Conservation (phyloP, 768 basidiomycete genomes). For the Boletus subcaerulescens region DNA sequence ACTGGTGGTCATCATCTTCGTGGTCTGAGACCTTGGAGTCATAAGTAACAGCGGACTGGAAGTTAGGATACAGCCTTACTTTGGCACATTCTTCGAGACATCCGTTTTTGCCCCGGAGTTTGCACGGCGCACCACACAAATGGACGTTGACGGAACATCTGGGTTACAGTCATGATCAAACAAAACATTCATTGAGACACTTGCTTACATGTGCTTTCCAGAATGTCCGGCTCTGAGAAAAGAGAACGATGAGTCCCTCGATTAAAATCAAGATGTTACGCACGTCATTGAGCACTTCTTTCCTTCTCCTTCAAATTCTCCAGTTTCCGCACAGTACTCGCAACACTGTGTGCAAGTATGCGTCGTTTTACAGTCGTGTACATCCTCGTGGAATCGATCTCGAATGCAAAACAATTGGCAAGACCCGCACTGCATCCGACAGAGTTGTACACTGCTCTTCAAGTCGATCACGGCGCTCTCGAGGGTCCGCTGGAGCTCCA, state of each 20-base stretch:
- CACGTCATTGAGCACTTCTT: constrained; percentile 46
- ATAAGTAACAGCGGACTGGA: background rate
- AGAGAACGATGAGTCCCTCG: background rate
- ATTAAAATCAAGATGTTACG: constrained; percentile 17
- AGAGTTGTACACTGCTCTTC: constrained; percentile 48
- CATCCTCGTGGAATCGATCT: constrained; percentile 42
- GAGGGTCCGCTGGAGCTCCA: constrained; percentile 41
- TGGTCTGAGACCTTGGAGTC: constrained; percentile 44
- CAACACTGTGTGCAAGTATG: constrained; percentile 47
- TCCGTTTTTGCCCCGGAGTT: constrained; percentile 43
- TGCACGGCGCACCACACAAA: constrained; percentile 53
- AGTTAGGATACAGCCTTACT: constrained; percentile 27
- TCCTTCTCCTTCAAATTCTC: constrained; percentile 26
- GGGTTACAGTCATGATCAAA: background rate
- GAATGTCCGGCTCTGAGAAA: constrained; percentile 52
- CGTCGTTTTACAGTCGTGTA: constrained; percentile 49
- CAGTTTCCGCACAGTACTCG: constrained; percentile 37
- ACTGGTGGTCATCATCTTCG: constrained; percentile 47
- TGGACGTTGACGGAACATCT: constrained; percentile 54
- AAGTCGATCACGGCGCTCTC: constrained; percentile 45
- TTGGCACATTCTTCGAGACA: constrained; percentile 53
- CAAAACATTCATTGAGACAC: background rate
- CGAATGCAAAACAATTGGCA: constrained; percentile 52
- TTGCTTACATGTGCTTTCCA: constrained; percentile 50
- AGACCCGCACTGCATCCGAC: constrained; percentile 42